phyloP scores from a whole-genome alignment of 179 eudicot species.

The Patellifolia procumbens region DNA sequence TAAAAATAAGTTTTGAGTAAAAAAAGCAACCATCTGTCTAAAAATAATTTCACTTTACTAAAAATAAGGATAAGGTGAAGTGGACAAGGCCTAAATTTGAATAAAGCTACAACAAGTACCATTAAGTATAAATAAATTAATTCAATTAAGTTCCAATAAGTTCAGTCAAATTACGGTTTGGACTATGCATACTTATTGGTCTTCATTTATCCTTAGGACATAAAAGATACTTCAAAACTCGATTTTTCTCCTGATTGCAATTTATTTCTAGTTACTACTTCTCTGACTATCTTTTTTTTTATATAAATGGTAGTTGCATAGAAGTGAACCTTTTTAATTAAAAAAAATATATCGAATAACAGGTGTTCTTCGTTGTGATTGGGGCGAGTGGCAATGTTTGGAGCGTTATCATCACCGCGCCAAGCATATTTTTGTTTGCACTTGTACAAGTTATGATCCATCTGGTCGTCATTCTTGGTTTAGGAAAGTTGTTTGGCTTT shows the following conservation, averaged over 20 bases:
- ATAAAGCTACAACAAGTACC: no score
- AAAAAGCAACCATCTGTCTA: no score
- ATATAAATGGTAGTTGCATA: not conserved
- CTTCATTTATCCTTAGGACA: not conserved
- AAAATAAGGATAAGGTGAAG: no score
- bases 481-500: conserved; percentile 53
- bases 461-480: conserved; percentile 55
- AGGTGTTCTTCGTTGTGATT: conserved; percentile 80
- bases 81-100: no score
- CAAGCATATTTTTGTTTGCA: conserved; percentile 74
- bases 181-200: no score
- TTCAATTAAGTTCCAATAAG: no score
- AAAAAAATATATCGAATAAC: not conserved
- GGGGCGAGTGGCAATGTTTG: conserved; percentile 78
- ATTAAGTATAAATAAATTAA: no score
- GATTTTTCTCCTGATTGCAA: not conserved
- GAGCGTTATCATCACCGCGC: conserved; percentile 71
- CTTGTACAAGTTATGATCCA: conserved; percentile 70
- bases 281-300: not conserved
- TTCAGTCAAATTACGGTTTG: no score
- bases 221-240: not conserved
- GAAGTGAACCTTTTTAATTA: no score
- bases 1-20: no score
- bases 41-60: no score
- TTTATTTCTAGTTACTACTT: not conserved